Conservation (phyloP, 106 monocot species). For the Platanthera guangdongensis region DNA sequence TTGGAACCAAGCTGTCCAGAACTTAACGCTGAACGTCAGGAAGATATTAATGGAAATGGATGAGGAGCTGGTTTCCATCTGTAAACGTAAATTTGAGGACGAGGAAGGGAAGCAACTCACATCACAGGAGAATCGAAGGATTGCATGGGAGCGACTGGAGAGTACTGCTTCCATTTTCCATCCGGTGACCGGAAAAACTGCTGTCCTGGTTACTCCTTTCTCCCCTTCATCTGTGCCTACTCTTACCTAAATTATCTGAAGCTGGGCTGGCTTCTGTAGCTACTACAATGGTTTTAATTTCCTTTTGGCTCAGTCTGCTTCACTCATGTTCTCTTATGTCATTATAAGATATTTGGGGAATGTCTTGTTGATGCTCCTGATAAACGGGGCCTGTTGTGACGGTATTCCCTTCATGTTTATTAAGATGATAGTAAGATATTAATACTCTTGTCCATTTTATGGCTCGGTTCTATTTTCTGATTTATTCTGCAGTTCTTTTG, state of each 20-base stretch:
- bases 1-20: conserved; percentile 81
- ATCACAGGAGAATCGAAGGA: conserved; percentile 41
- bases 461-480: too few species aligned
- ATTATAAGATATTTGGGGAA: too few species aligned
- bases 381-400: too few species aligned
- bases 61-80: conserved; percentile 52
- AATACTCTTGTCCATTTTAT: too few species aligned
- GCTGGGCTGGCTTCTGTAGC: neutral
- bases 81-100: conserved; percentile 47
- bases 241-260: conserved; percentile 7
- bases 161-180: conserved; percentile 43
- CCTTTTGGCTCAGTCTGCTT: too few species aligned
- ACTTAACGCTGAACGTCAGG: conserved; percentile 58
- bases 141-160: conserved; percentile 62
- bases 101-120: conserved; percentile 39
- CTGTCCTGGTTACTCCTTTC: conserved; percentile 61
- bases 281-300: too few species aligned
- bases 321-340: too few species aligned
- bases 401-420: too few species aligned
- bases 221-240: conserved; percentile 14
- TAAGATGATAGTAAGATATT: too few species aligned
- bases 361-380: too few species aligned
- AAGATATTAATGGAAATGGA: conserved; percentile 91
- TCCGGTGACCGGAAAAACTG: conserved; percentile 72
- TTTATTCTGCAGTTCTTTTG: too few species aligned